Conservation (phyloP, 805 yeast genomes). For the Metschnikowia aberdeeniae region DNA sequence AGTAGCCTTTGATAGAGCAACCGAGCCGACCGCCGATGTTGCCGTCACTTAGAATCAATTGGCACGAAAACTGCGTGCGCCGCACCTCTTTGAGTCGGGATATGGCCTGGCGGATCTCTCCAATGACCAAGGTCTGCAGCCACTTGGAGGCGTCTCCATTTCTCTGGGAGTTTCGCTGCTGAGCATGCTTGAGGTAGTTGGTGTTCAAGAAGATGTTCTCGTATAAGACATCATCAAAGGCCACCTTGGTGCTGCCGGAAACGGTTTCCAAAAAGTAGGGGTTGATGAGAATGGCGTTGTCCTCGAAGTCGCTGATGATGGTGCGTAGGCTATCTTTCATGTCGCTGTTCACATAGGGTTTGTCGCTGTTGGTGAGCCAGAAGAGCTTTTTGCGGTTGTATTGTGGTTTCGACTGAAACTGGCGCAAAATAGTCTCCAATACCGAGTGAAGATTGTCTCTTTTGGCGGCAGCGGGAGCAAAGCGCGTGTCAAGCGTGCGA, state of each 20-base stretch:
- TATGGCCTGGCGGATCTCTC: conserved; percentile 45
- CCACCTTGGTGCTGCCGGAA: conserved; percentile 16
- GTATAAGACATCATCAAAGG: conserved; percentile 42
- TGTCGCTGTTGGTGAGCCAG: conserved; percentile 71
- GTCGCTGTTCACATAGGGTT: conserved; percentile 49
- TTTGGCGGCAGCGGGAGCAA: conserved; percentile 14
- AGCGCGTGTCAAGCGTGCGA: conserved; percentile 11
- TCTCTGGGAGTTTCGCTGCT: conserved; percentile 12
- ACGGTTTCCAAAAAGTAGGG: conserved; percentile 53
- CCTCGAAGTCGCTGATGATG: conserved; percentile 57
- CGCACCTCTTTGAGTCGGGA: conserved; percentile 57
- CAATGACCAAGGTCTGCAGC: conserved; percentile 12
- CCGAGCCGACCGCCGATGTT: conserved; percentile 37
- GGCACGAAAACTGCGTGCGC: conserved; percentile 59
- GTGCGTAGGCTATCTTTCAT: conserved; percentile 49
- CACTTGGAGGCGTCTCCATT: conserved; percentile 5
- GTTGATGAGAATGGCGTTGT: conserved; percentile 48
- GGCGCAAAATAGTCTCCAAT: conserved; percentile 51
- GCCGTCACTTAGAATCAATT: conserved; percentile 52
- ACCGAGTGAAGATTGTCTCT: conserved; percentile 32
- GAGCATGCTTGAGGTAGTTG: conserved; percentile 24
- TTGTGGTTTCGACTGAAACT: conserved; percentile 42
- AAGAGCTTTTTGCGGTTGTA: conserved; percentile 59
- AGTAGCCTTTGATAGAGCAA: conserved; percentile 69
- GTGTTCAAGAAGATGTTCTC: conserved; percentile 55